Conservation (phyloP, 1,139 yeast species). For the Suzukiozyma palmioleophila region DNA sequence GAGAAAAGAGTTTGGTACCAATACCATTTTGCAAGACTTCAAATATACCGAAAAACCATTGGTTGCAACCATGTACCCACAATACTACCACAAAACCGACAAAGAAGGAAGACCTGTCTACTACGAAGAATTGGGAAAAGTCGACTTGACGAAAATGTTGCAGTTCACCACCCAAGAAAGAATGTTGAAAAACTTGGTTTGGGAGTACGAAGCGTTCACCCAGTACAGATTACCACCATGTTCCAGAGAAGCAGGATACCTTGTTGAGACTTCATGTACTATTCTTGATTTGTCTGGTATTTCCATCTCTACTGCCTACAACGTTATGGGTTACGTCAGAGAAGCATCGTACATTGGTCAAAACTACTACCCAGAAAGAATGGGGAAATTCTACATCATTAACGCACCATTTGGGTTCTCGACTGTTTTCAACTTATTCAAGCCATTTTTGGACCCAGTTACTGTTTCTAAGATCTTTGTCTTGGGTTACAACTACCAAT, state of each 20-base stretch:
- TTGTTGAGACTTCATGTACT: conserved; percentile 95
- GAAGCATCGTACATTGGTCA: conserved; percentile 95
- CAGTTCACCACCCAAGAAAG: conserved; percentile 93
- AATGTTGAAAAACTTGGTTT: conserved; percentile 90
- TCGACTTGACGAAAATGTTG: conserved; percentile 85
- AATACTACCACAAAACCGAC: conserved; percentile 95
- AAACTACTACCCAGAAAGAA: conserved; percentile 98
- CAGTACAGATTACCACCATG: conserved; percentile 88
- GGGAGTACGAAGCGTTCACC: conserved; percentile 95
- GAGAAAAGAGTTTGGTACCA: conserved; percentile 83
- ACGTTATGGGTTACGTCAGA: conserved; percentile 81
- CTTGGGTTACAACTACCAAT: conserved; percentile 71
- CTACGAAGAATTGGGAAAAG: conserved; percentile 88
- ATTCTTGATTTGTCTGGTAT: conserved; percentile 94
- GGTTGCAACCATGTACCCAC: conserved; percentile 90
- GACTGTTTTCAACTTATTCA: conserved; percentile 85
- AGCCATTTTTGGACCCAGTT: conserved; percentile 94
- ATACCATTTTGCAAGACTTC: conserved; percentile 82
- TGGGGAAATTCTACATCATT: conserved; percentile 95
- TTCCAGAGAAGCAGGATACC: conserved; percentile 71
- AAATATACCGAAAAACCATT: conserved; percentile 85
- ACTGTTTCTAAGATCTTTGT: conserved; percentile 96
- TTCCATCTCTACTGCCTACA: conserved; percentile 75
- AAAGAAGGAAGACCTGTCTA: conserved; percentile 96
- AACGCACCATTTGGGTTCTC: conserved; percentile 98